phyloP scores from a whole-genome alignment of 2,329 filamentous ascomycete species.

The Ophiognomonia clavigignenti-juglandacearum region DNA sequence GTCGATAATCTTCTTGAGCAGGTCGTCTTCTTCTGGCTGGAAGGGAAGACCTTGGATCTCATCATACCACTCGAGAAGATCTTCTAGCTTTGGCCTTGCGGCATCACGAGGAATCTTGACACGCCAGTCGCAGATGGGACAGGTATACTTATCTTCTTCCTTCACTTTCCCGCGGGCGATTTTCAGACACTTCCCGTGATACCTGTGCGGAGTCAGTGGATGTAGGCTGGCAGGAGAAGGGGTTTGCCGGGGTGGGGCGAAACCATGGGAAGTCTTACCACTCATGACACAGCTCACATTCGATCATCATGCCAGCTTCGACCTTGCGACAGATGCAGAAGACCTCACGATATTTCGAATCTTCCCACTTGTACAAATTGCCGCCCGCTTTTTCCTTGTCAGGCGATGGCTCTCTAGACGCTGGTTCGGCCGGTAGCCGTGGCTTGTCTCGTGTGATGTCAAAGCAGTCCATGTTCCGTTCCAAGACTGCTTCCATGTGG shows the following conservation, averaged over 20 bases:
- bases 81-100: constrained; percentile 89
- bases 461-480: constrained; percentile 87
- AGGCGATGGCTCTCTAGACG: constrained; percentile 72
- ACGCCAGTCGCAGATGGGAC: constrained; percentile 95
- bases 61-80: constrained; percentile 76
- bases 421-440: constrained; percentile 83
- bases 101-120: constrained; percentile 96
- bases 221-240: too few relatives aligned
- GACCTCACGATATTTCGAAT: constrained; percentile 67
- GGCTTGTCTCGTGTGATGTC: constrained; percentile 81
- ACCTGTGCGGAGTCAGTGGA: constrained; percentile 49
- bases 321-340: constrained; percentile 94
- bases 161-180: constrained; percentile 97
- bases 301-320: constrained; percentile 99
- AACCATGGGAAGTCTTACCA: constrained; percentile 64
- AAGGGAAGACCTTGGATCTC: constrained; percentile 81
- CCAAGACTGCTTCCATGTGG: constrained; percentile 89
- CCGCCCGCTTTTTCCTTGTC: constrained; percentile 33
- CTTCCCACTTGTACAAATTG: constrained; percentile 51
- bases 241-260: too few relatives aligned
- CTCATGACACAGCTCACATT: constrained; percentile 96
- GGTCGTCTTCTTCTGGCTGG: constrained; percentile 90
- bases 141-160: constrained; percentile 97
- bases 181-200: constrained; percentile 96
- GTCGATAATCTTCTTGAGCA: constrained; percentile 79